These are phyloP conservation scores for Fomitopsis pinicola DNA, from an alignment of 1,284 basidiomycete species.

Conservation along the genomic window DNA sequence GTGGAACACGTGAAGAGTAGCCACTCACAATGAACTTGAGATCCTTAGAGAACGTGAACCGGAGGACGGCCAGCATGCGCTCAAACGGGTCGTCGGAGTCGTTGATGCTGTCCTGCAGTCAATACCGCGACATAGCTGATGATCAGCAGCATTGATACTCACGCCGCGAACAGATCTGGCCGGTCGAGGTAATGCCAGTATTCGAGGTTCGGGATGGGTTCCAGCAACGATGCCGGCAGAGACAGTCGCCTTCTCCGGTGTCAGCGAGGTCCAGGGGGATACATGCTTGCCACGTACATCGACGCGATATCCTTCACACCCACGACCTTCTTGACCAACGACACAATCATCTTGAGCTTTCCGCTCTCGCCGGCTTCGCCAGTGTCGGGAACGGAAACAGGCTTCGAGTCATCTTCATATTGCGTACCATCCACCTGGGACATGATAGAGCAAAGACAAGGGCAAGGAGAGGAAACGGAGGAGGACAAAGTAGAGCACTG, in stretches of 20 bases:
- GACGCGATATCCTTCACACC: constrained; percentile 90
- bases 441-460: constrained; percentile 6
- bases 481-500: neutral
- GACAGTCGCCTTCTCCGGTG: constrained; percentile 68
- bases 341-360: constrained; percentile 87
- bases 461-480: neutral
- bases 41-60: constrained; percentile 92
- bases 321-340: constrained; percentile 82
- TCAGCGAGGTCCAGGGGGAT: neutral
- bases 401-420: constrained; percentile 47
- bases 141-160: constrained; percentile 25
- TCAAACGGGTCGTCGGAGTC: constrained; percentile 89
- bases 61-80: constrained; percentile 86
- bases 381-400: constrained; percentile 73
- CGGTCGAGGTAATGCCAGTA: constrained; percentile 95
- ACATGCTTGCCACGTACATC: constrained; percentile 48
- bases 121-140: neutral
- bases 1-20: neutral
- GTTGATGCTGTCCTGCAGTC: constrained; percentile 58
- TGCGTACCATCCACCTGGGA: constrained; percentile 7
- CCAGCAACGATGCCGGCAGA: constrained; percentile 83
- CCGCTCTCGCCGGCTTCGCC: constrained; percentile 78
- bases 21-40: constrained; percentile 84
- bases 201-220: constrained; percentile 91
- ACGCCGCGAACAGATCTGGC: constrained; percentile 91